These are phyloP conservation scores for Coix lacrymajobi DNA, from an alignment of 176 grass and related monocot genomes.

Conservation along the genomic window DNA sequence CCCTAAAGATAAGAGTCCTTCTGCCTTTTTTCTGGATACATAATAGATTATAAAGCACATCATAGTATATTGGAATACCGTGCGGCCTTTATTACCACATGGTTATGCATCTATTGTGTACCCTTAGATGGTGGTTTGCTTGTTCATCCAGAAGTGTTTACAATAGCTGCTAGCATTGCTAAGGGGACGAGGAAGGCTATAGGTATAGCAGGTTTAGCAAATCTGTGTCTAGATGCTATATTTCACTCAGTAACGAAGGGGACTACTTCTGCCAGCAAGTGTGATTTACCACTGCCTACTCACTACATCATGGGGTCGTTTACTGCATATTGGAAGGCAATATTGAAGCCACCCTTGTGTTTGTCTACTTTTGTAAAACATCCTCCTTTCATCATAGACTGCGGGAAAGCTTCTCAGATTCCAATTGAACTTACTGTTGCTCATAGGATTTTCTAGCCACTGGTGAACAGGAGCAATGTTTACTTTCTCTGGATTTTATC, in stretches of 20 bases:
- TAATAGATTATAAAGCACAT: background rate
- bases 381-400: background rate
- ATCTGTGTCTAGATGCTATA: background rate
- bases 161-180: background rate
- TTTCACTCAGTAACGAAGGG: background rate
- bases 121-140: background rate
- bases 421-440: no score
- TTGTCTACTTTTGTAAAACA: background rate
- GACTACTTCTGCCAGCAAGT: background rate
- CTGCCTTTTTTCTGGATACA: background rate
- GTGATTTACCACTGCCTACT: background rate
- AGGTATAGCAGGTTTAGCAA: background rate
- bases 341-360: background rate
- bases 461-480: no score
- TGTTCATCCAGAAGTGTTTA: background rate
- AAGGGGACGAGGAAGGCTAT: background rate
- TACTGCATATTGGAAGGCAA: background rate
- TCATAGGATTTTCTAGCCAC: no score
- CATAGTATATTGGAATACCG: background rate
- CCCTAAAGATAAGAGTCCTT: background rate
- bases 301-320: background rate
- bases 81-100: background rate
- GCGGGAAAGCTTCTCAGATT: background rate
- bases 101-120: background rate
- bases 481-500: no score